Base-by-base conservation (phyloP, 1,139 yeast species). In the Kluyveromyces sp. region DNA sequence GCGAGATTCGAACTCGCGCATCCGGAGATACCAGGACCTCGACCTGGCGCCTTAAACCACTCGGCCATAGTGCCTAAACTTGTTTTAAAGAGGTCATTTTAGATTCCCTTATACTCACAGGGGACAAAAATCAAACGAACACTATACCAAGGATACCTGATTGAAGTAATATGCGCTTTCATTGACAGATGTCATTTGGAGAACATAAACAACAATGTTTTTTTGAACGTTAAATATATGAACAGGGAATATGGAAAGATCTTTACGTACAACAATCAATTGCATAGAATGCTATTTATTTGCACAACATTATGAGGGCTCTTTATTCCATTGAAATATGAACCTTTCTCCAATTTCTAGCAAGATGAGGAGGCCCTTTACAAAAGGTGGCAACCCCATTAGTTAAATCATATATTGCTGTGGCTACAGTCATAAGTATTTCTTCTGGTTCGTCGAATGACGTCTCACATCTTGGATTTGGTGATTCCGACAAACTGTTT, bases 1-100 rank as follows among this genome's bases (percentile, higher is more conserved):
- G 78, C 74, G 79, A 75, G 79, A 73, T 74, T 74, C 78, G 79
- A 74, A 74, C 79, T 74, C 79, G 73, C 78, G 79, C 79, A 78
- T 73, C 78, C 79, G 78, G 66, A 74, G 78, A 74, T 78, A 74
- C 74, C 77, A 74, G 79, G 78, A 74, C 79, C 79, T 74, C 75
- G 74, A 74, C 78, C 79, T 74, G 78, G 74, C 79, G 79, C 79
- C 79, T 72, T 73, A 72, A 41, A 72, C 77, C 77, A 71, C 77
- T 73, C 77, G 77, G 77, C 77, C 77, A 73, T 73, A 68, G 71
- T 72, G 70, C 75, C 77, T 53, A 48, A 43, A 25, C 36, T 25
- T 35, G 15, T 33, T 33, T 33, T 5, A 33, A 33, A 10, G 34
- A 4, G 4, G 21, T 35, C 4, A 35, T 35, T 25, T 35, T 4